A percentile compares a stretch with the other conserved stretches of the same genome.
phyloP scores from a whole-genome alignment of 1,139 yeast species.

The Zygosaccharomyces pseudobailii region DNA sequence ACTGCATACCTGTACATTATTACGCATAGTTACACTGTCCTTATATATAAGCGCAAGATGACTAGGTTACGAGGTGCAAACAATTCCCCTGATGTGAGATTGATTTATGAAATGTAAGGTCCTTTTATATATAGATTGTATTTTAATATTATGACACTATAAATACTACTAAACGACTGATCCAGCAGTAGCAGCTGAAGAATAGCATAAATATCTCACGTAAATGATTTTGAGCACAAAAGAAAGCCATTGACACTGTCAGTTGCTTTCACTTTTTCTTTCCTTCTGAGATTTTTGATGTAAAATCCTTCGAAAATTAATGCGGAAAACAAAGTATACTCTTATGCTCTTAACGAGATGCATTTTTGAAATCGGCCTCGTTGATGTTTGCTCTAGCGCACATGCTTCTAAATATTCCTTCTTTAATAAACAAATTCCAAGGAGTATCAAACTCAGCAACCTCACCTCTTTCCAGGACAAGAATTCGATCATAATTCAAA shows the following conservation, averaged over 20 bases:
- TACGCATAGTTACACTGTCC: conserved; percentile 9
- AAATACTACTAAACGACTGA: background rate
- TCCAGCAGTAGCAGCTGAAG: background rate
- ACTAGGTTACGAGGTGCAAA: background rate
- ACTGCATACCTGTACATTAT: conserved; percentile 21
- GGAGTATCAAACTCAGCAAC: conserved; percentile 59
- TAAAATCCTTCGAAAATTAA: background rate
- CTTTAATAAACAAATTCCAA: conserved; percentile 39
- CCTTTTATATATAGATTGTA: background rate
- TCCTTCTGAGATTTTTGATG: background rate
- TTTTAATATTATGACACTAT: background rate
- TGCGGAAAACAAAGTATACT: too few species aligned
- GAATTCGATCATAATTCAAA: conserved; percentile 55
- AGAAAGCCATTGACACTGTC: background rate
- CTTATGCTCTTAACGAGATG: background rate
- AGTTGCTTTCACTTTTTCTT: background rate
- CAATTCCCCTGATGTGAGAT: background rate
- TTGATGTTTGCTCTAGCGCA: conserved; percentile 53
- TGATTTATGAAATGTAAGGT: background rate
- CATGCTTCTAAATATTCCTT: conserved; percentile 55
- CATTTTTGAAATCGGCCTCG: conserved; percentile 35
- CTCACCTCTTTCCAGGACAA: conserved; percentile 63
- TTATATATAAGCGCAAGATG: conserved; percentile 6
- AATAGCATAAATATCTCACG: background rate
- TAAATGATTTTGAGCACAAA: background rate